A percentile compares a stretch with the other conserved stretches of the same genome.
Conservation (phyloP, 2,329 filamentous ascomycete genomes). For the Parastagonospora avenae region DNA sequence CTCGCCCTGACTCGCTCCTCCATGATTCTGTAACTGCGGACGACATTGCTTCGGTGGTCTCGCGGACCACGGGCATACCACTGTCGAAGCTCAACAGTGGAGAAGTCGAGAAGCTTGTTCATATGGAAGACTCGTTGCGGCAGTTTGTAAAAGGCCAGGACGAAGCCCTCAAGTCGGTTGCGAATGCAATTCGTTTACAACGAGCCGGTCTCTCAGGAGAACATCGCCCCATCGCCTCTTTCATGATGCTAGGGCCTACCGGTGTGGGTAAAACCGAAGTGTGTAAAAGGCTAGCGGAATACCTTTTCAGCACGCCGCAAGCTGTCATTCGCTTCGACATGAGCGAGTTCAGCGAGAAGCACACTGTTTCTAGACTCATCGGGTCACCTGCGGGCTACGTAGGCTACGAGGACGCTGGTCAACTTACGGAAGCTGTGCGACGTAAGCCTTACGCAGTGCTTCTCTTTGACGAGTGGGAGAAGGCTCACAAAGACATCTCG, state of each 20-base stretch:
- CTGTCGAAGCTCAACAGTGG: constrained; percentile 90
- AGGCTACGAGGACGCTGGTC: constrained; percentile 94
- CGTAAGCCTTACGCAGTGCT: constrained; percentile 95
- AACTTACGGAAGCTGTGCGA: constrained; percentile 92
- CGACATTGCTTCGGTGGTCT: constrained; percentile 92
- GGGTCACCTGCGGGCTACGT: constrained; percentile 94
- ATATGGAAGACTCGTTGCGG: constrained; percentile 90
- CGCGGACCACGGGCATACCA: constrained; percentile 88
- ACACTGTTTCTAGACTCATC: constrained; percentile 91
- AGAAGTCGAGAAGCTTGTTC: constrained; percentile 90
- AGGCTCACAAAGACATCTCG: constrained; percentile 94
- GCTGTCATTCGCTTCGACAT: constrained; percentile 96
- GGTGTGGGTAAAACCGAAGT: constrained; percentile 97
- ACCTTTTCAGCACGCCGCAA: constrained; percentile 89
- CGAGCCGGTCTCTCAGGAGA: constrained; percentile 89
- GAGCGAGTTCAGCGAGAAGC: constrained; percentile 97
- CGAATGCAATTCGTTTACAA: constrained; percentile 92
- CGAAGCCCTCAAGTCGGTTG: constrained; percentile 87
- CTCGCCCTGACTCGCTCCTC: constrained; percentile 65
- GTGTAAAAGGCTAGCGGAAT: constrained; percentile 92
- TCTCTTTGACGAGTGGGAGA: constrained; percentile 96
- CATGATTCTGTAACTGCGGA: constrained; percentile 96
- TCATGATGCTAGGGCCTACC: constrained; percentile 97
- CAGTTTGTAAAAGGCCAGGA: constrained; percentile 90
- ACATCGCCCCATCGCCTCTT: constrained; percentile 87